Conservation (phyloP, 75 land plant genomes). For the Pinus tabuliformis region DNA sequence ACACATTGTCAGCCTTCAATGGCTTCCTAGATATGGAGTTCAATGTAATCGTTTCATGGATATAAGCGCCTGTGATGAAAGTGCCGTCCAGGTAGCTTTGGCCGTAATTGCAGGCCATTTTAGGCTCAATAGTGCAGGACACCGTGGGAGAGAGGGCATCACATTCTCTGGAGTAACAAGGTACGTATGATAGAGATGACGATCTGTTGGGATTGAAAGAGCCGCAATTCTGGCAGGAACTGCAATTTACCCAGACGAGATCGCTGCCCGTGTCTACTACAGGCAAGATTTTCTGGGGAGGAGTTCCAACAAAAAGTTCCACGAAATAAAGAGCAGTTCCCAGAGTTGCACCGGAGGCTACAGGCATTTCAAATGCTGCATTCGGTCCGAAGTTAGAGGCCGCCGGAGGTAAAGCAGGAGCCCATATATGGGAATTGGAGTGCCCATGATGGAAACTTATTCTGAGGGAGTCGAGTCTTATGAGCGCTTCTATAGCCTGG, state of each 20-base stretch:
- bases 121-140: constrained; percentile 10
- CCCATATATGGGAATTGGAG: too few relatives aligned
- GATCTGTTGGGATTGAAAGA: constrained; percentile 13
- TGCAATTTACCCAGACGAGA: constrained; percentile 68
- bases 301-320: constrained; percentile 52
- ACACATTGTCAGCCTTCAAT: constrained; percentile 10
- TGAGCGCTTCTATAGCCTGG: too few relatives aligned
- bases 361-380: constrained; percentile 1
- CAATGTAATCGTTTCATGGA: constrained; percentile 37
- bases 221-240: neutral
- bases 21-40: constrained; percentile 1
- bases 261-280: constrained; percentile 76
- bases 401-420: too few relatives aligned
- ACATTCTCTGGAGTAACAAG: constrained; percentile 27
- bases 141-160: constrained; percentile 4
- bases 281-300: constrained; percentile 41
- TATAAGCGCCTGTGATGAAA: constrained; percentile 23
- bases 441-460: too few relatives aligned
- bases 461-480: too few relatives aligned
- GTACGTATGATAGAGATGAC: constrained; percentile 21
- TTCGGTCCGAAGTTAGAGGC: too few relatives aligned
- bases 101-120: constrained; percentile 12
- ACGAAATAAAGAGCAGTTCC: constrained; percentile 61
- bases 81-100: constrained; percentile 39
- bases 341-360: constrained; percentile 33